These are phyloP conservation scores for Paratinospora sagittata DNA, from an alignment of 164 flowering plant genomes.

Conservation along the genomic window DNA sequence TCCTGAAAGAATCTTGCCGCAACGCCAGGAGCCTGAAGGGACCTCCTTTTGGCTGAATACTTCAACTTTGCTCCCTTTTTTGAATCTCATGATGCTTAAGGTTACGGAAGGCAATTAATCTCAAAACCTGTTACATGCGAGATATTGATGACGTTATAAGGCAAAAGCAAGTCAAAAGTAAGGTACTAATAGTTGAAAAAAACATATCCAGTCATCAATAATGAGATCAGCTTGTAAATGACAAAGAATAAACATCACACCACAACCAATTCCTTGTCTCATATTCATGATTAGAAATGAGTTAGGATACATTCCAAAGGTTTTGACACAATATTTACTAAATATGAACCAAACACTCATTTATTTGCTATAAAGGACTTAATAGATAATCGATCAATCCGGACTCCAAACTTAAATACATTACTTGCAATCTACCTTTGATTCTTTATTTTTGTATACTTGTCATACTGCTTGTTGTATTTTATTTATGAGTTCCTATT, in stretches of 20 bases:
- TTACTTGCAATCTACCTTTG: no score
- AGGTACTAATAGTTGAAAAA: not conserved
- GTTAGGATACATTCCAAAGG: not conserved
- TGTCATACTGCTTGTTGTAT: no score
- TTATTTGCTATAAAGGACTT: not conserved
- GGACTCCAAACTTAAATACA: not conserved
- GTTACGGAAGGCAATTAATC: constrained; percentile 9
- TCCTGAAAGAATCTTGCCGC: constrained; percentile 60
- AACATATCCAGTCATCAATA: not conserved
- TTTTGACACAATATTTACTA: not conserved
- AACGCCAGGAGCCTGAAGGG: constrained; percentile 62
- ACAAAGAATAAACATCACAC: no score
- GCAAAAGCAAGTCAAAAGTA: not conserved
- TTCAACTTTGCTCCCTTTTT: constrained; percentile 64
- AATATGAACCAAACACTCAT: not conserved
- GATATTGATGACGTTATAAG: not conserved
- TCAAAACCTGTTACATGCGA: constrained; percentile 10
- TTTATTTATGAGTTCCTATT: no score
- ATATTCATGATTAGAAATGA: no score
- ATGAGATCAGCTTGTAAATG: no score
- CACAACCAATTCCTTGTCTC: not conserved
- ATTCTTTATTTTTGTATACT: no score
- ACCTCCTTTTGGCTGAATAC: constrained; percentile 47
- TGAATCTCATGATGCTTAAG: constrained; percentile 55
- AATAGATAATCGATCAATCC: not conserved